phyloP scores from a whole-genome alignment of 129 eudicot genomes.

The Erigeron canadensis region DNA sequence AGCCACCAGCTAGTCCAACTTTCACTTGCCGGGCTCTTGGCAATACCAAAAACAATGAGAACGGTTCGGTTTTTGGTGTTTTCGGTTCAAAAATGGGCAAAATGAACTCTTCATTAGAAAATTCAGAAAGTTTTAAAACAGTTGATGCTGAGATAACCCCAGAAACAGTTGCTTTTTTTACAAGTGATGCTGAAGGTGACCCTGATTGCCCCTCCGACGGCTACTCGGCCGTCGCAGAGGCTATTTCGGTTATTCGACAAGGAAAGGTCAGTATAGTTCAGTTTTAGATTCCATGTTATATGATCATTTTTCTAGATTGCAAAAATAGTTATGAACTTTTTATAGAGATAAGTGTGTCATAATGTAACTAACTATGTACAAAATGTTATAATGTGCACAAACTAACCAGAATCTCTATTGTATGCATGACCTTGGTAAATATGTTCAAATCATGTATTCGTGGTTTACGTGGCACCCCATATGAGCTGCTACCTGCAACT shows the following conservation, averaged over 20 bases:
- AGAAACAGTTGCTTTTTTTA: slow-evolving; percentile 72
- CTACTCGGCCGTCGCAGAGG: slow-evolving; percentile 68
- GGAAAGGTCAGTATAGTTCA: slow-evolving; percentile 57
- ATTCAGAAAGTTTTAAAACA: slow-evolving; percentile 39
- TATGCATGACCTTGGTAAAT: too few species aligned
- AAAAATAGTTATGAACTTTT: too few species aligned
- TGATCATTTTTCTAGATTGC: too few species aligned
- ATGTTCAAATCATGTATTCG: too few species aligned
- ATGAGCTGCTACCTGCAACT: too few species aligned
- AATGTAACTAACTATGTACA: too few species aligned
- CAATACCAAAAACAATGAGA: slow-evolving; percentile 28
- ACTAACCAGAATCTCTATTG: too few species aligned
- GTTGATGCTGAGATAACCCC: slow-evolving; percentile 77
- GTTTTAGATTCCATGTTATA: too few species aligned
- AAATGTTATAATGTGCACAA: too few species aligned
- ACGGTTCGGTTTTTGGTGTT: slow-evolving; percentile 42
- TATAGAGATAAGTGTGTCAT: too few species aligned
- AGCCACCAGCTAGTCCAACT: neutral
- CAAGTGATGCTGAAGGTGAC: slow-evolving; percentile 92
- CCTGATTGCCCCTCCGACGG: slow-evolving; percentile 92
- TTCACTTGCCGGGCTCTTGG: slow-evolving; percentile 43
- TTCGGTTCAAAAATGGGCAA: slow-evolving; percentile 32
- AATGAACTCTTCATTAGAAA: slow-evolving; percentile 12
- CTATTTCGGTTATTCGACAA: slow-evolving; percentile 51
- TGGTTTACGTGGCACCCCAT: too few species aligned